phyloP scores from a whole-genome alignment of 1,284 basidiomycete species.

The Termitomyces sp. region DNA sequence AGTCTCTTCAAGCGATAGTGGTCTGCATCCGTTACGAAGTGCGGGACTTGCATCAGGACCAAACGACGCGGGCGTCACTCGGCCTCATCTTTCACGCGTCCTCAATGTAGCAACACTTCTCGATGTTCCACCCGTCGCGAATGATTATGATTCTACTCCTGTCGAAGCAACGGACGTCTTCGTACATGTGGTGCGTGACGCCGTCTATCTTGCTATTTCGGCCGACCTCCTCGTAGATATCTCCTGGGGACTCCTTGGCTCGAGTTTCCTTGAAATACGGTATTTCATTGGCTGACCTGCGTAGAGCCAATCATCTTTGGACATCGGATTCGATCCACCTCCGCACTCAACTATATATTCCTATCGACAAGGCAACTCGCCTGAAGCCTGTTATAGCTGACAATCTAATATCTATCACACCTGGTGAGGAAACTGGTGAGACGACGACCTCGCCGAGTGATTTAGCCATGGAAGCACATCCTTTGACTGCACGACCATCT shows the following conservation, averaged over 20 bases:
- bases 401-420: conserved; percentile 24
- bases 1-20: neutral
- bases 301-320: conserved; percentile 88
- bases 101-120: conserved; percentile 29
- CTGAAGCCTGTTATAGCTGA: conserved; percentile 25
- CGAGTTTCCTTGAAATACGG: conserved; percentile 86
- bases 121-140: conserved; percentile 23
- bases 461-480: neutral
- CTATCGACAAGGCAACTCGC: conserved; percentile 43
- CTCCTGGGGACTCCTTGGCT: conserved; percentile 71
- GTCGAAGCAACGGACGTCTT: conserved; percentile 45
- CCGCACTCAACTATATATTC: conserved; percentile 78
- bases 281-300: conserved; percentile 75
- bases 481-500: conserved; percentile 15
- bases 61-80: conserved; percentile 34
- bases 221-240: conserved; percentile 42
- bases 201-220: neutral
- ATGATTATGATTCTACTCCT: conserved; percentile 13
- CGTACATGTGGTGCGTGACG: conserved; percentile 45
- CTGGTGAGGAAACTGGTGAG: conserved; percentile 9
- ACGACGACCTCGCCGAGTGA: conserved; percentile 3
- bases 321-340: conserved; percentile 84
- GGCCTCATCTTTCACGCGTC: conserved; percentile 38
- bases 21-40: conserved; percentile 27
- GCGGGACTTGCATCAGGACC: conserved; percentile 28